Evolutionary conservation across 1,284 basidiomycete genomes (phyloP), one percentile per base, ranked within the genome.

Genomic region (Rhodotorula sp.): DNA sequence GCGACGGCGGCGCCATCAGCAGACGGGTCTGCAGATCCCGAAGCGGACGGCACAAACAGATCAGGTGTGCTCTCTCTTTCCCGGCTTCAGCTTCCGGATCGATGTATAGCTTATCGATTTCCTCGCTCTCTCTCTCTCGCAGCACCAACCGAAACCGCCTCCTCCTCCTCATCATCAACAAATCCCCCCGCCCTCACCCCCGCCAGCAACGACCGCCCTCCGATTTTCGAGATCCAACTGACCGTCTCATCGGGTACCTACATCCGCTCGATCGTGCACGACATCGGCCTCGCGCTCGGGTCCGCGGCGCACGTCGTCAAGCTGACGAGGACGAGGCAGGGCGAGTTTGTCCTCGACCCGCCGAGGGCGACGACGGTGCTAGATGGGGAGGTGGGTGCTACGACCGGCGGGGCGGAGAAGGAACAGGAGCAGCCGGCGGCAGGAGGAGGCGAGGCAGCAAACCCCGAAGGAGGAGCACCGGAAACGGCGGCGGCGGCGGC

Each of bases 171-270:
- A 1, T 20, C 29, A 14, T 29, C 48, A 21, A 29, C 26, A 14
- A 21, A 6, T 21, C 57, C 34, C 10, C 29, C 31, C 29, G 3
- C 26, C n/a, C 15, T 1, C 43, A 6, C 78, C 62, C 48, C 61
- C 64, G 79, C 56, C 76, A 79, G 52, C 47, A 23, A 49, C 60
- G 67, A 62, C 18, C 69, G 67, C 21, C 91, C 93, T 1, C 86
- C 89, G 0, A 89, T 89, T n/a, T 96, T 97, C 80, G 89, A 90
- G 16, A 84, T 97, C 72, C 87, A 87, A 67, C 95, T 97, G 93
- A 90, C 86, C 69, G 95, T 97, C 14, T 93, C 92, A 23, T 91
- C 91, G n/a, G 94, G 94, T 34, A 97, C 94, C n/a, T 97, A 97
- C 79, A 93, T 97, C 60, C 89, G 94, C 63, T 92, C 78, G 5